phyloP scores from a whole-genome alignment of 2,329 filamentous ascomycete genomes.

The Aspergillus viridinutans region DNA sequence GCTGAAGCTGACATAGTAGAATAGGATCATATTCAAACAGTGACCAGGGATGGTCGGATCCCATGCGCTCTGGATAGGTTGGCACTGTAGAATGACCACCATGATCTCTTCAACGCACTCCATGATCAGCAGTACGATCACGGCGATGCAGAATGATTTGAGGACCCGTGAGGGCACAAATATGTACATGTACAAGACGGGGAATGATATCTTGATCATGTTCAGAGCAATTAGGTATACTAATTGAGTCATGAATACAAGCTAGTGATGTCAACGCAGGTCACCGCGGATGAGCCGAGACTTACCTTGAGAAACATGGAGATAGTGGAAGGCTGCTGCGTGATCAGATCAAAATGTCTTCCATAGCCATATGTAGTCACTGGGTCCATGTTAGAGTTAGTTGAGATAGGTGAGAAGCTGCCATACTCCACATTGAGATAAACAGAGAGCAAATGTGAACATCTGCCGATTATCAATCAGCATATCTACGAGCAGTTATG shows the following conservation, averaged over 20 bases:
- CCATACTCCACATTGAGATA: conserved; percentile 7
- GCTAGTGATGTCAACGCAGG: conserved; percentile 3
- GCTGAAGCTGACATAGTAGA: conserved; percentile 18
- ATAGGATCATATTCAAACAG: conserved; percentile 11
- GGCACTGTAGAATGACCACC: conserved; percentile 48
- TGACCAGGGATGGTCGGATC: conserved; percentile 10
- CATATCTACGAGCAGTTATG: not conserved
- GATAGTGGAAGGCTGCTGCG: not conserved
- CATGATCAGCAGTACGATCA: conserved; percentile 47
- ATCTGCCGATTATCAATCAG: conserved; percentile 1
- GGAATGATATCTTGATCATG: conserved; percentile 26
- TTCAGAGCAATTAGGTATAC: conserved; percentile 27
- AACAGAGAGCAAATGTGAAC: conserved; percentile 11
- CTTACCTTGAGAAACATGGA: conserved; percentile 18
- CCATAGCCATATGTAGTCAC: conserved; percentile 21
- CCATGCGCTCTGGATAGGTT: conserved; percentile 18
- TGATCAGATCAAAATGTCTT: conserved; percentile 12
- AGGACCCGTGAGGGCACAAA: conserved; percentile 15
- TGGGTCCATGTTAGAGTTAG: not conserved
- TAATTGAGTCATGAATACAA: conserved; percentile 17
- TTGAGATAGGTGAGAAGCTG: not conserved
- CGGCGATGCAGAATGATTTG: conserved; percentile 8
- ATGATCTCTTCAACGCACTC: conserved; percentile 66
- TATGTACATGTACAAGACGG: conserved; percentile 20
- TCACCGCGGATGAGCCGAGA: no score